Conservation (phyloP, 1,284 basidiomycete genomes). For the Xerocomus minutiporus region DNA sequence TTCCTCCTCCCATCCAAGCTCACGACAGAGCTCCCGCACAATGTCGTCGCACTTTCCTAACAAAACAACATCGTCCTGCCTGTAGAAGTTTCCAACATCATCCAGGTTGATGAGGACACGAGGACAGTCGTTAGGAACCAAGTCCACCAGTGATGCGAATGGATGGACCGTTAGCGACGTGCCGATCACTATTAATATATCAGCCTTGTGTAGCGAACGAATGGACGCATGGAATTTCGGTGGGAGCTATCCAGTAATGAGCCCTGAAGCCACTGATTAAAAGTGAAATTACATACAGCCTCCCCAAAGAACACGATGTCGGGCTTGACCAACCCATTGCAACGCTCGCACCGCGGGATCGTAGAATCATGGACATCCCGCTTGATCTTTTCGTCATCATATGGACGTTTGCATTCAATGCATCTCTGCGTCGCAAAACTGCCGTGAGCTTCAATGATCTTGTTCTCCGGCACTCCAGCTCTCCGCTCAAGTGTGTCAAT, state of each 20-base stretch:
- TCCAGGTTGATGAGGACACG: constrained; percentile 63
- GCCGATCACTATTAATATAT: constrained; percentile 89
- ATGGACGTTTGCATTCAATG: constrained; percentile 61
- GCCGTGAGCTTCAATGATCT: constrained; percentile 92
- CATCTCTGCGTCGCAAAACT: constrained; percentile 83
- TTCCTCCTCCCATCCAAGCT: constrained; percentile 70
- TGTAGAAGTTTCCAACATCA: constrained; percentile 52
- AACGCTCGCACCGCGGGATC: constrained; percentile 63
- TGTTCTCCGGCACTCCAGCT: constrained; percentile 70
- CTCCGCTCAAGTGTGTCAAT: constrained; percentile 91
- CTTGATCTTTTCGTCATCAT: constrained; percentile 67
- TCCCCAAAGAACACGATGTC: constrained; percentile 97
- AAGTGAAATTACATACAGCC: constrained; percentile 40
- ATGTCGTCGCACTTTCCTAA: constrained; percentile 68
- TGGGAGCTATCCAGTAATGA: constrained; percentile 47
- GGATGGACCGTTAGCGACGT: constrained; percentile 84
- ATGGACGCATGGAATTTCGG: constrained; percentile 49
- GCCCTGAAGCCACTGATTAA: neutral
- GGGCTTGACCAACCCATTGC: constrained; percentile 78
- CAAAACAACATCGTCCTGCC: constrained; percentile 54
- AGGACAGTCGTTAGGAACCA: constrained; percentile 51
- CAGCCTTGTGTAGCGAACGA: constrained; percentile 54
- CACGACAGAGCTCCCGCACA: constrained; percentile 51
- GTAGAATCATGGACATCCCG: constrained; percentile 45
- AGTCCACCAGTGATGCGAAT: constrained; percentile 61